Evolutionary conservation across 257 asterid species (phyloP), one percentile per base, ranked within the genome.

Genomic region (Solanum etuberosum): DNA sequence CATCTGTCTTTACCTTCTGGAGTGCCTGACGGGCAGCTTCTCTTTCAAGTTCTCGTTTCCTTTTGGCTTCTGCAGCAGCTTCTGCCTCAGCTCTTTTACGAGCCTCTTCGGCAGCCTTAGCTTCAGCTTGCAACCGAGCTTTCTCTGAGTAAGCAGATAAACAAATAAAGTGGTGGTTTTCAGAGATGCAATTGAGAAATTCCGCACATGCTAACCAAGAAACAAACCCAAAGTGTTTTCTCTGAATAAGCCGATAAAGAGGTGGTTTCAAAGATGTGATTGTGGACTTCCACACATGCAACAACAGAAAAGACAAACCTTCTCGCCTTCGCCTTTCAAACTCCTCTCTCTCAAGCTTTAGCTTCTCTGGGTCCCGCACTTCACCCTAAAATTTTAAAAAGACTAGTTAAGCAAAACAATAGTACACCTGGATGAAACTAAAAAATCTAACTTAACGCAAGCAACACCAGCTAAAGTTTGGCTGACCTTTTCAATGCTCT

Each of bases 51-150:
- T 95, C 96, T 84, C 96, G 93, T 88, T 90, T 91, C 93, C 92
- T 92, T 89, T 91, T 93, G 11, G 89, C 93, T 90, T 96, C 97
- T 59, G 94, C 95, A 38, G 94, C 98, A 32, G 97, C 98, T 87
- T 92, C 98, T 70, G 91, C 98, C 90, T 94, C 98, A 21, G 95
- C 98, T 82, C 70, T 92, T 88, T 85, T 93, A 88, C 92, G 92
- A 87, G 98, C 98, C 87, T 93, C 99, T 92, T 96, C 99, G 21
- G 99, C 99, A 87, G 98, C 98, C 93, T 89, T 93, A 11, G 98
- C 98, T 90, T 96, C 98, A 65, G 97, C 98, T 89, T 93, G 98
- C 89, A 95, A 88, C 90, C 98, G 91, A 87, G 98, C 98, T 91
- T 90, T 96, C 92, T 96, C 98, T 96, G 96, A 67, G 88, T 32